phyloP scores from a whole-genome alignment of 2,329 filamentous ascomycete genomes.

The Phaeosphaeriaceae sp. region DNA sequence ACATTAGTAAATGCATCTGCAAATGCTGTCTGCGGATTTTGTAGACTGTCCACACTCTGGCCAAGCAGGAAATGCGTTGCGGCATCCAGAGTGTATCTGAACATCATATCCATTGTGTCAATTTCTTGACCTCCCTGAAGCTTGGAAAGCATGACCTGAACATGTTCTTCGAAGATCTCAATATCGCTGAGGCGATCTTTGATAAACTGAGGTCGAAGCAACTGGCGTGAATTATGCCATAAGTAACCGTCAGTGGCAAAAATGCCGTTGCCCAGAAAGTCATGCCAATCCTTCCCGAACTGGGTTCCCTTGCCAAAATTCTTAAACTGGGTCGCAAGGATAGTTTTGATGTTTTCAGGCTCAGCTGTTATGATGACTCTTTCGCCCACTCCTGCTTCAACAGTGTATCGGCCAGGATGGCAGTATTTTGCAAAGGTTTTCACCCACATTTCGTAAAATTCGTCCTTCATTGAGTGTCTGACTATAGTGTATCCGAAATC shows the following conservation, averaged over 20 bases:
- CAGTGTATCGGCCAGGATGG: slow-evolving; percentile 59
- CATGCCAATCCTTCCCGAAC: slow-evolving; percentile 77
- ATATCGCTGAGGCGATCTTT: slow-evolving; percentile 84
- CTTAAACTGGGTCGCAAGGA: slow-evolving; percentile 84
- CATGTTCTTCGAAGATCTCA: slow-evolving; percentile 79
- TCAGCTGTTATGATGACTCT: slow-evolving; percentile 80
- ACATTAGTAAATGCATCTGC: slow-evolving; percentile 83
- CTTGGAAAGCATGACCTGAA: slow-evolving; percentile 73
- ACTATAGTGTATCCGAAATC: slow-evolving; percentile 69
- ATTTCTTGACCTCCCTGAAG: slow-evolving; percentile 63
- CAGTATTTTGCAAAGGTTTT: slow-evolving; percentile 54
- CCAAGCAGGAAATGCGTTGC: slow-evolving; percentile 88
- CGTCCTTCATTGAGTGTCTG: slow-evolving; percentile 58
- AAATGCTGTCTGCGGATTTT: slow-evolving; percentile 68
- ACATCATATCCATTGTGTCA: slow-evolving; percentile 79
- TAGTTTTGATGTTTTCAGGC: slow-evolving; percentile 88
- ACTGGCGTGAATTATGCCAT: slow-evolving; percentile 81
- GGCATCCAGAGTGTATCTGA: slow-evolving; percentile 77
- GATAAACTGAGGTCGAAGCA: slow-evolving; percentile 86
- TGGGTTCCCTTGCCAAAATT: slow-evolving; percentile 82
- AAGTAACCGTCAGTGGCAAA: slow-evolving; percentile 75
- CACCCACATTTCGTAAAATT: slow-evolving; percentile 68
- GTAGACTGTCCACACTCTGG: slow-evolving; percentile 68
- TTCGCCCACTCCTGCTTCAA: slow-evolving; percentile 63
- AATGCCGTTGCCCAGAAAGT: slow-evolving; percentile 74